These are phyloP conservation scores for Parasitella parasitica DNA, from an alignment of 371 early-diverging fungal genomes.

Conservation along the genomic window DNA sequence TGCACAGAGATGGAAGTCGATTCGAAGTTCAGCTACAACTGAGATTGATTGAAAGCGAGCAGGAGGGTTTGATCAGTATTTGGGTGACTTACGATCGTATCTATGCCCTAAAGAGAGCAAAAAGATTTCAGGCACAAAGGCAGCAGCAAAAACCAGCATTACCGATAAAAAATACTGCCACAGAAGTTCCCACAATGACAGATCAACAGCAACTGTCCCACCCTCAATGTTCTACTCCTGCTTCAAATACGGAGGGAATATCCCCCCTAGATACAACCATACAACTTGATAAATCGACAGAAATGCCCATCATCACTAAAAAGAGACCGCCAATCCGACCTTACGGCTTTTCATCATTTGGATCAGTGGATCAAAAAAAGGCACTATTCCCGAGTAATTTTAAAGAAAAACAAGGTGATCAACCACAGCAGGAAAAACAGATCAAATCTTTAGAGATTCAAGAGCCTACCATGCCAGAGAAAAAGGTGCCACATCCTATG, in stretches of 20 bases:
- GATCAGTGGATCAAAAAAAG: constrained; percentile 13
- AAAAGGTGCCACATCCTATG: constrained; percentile 15
- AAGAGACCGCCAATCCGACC: constrained; percentile 20
- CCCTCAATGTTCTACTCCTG: neutral
- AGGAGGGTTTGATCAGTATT: constrained; percentile 58
- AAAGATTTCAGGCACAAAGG: neutral
- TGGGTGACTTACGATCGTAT: constrained; percentile 74
- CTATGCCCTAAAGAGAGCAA: constrained; percentile 19
- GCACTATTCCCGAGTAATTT: constrained; percentile 9
- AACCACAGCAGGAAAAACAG: neutral
- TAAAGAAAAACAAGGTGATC: neutral
- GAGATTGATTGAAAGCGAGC: constrained; percentile 54
- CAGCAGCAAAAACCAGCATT: neutral
- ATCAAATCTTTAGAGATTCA: neutral
- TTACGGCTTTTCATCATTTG: constrained; percentile 25
- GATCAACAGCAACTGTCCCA: neutral
- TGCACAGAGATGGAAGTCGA: constrained; percentile 65
- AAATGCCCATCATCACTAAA: neutral
- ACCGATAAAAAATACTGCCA: neutral
- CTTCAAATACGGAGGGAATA: neutral
- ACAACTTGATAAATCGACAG: neutral
- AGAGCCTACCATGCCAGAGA: no score
- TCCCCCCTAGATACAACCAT: neutral
- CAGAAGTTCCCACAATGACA: neutral
- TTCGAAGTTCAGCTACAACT: constrained; percentile 66